Evolutionary conservation across 2,329 filamentous ascomycete genomes (phyloP), one percentile per base, ranked within the genome.

Genomic region (Mariannaea sp.): DNA sequence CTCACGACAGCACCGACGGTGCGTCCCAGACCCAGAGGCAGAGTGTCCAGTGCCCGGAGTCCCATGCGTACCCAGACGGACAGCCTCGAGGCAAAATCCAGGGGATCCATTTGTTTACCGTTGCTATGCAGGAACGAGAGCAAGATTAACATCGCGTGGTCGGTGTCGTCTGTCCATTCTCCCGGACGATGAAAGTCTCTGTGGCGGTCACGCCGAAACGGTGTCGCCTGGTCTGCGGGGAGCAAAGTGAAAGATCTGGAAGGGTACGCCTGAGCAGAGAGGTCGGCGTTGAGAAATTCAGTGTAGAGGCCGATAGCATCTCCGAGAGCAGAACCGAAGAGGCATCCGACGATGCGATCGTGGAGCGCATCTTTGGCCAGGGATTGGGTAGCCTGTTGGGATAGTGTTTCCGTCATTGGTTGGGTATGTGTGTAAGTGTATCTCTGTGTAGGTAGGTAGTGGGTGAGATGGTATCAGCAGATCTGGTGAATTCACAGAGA

Each of bases 101-200:
- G 57, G 0, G 72, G 72, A 7, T 66, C 54, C 8, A 77, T 65
- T 7, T 57, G 47, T 17, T 67, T 66, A 9, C 75, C 76, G 29
- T 74, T 69, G n/a, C 66, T 70, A 42, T 79, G 73, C 19, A 80
- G 64, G 29, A 73, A 82, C 5, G 75, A 77, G 2, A 82, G 71
- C 2, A 82, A 61, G 48, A 77, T 75, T 1, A 81, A 65, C 16
- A 80, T 68, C 3, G 79, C 75, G 64, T 82, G 79, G 56, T 82
- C 80, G 0, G 80, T 82, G 62, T 82, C 80, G 54, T 83, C 79
- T 0, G 79, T 83, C 79, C 79, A 82, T 33, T 76, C 73, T 19
- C 74, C 72, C 1, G 69, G 61, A 3, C 65, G 60, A 29, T 77
- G 74, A 22, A 74, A 73, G 45, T 71, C 70, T 42, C 78, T 70